Evolutionary conservation across 768 basidiomycete species (phyloP), one percentile per base, ranked within the genome.

Genomic region (Boletus sp.): DNA sequence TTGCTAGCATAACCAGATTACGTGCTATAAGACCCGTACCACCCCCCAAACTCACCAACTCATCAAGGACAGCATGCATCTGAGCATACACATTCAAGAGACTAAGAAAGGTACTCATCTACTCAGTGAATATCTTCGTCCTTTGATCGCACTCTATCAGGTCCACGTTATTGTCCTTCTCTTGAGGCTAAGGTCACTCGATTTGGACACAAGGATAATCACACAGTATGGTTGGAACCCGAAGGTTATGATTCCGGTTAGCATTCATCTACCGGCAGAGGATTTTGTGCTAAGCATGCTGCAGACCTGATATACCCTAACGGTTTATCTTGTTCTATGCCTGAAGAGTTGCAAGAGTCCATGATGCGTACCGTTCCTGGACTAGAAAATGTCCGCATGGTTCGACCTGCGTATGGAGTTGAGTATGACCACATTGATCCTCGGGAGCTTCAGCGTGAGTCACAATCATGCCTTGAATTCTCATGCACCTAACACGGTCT

Each of bases 341-440:
- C 94, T 0, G 89, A 89, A 69, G 94, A 95, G 56, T 73, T 90
- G 1, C 94, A 96, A 69, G 86, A 90, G 63, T 70, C 79, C 5
- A 85, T 96, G 83, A 83, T 95, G 74, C 85, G 87, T 12, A 92
- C 92, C 0, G 84, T 96, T 39, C 86, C 85, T 1, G 94, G 94
- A 0, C 75, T 96, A 29, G 91, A 94, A 72, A 85, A 88, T 29
- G 94, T 87, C 30, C 83, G 87, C 65, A 89, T 96, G 80, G 81
- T 90, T 5, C 76, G 80, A 62, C 93, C 93, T 1, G 94, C 92
- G 0, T 96, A 95, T 73, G 94, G 94, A 3, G 92, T 96, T 33
- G 92, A 96, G 69, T 96, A 96, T 61, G 94, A 96, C 66, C 86
- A 92, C 65, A 79, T 96, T 11, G 92, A 96, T 73, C 88, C 94